A percentile compares a stretch with the other conserved stretches of the same genome.
Evolutionary conservation across 1,284 basidiomycete species (phyloP).

Genomic region (Fomitopsis betulina): DNA sequence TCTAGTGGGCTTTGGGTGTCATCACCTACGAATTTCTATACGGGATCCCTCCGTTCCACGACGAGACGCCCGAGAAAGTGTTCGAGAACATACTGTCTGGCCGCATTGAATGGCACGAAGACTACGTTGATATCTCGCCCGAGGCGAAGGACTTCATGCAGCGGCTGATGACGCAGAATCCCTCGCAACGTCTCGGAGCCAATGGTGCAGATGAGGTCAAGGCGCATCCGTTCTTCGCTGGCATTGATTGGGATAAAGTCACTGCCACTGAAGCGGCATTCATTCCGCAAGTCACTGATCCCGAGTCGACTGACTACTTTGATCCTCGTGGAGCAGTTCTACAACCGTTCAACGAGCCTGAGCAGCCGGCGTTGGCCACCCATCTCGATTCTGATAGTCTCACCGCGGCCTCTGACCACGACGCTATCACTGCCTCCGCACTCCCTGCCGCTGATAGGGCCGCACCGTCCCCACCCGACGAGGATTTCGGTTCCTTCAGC

Average conservation of each 20-base stretch:
- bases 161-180: constrained; percentile 81
- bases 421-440: constrained; percentile 35
- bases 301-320: constrained; percentile 99
- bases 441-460: constrained; percentile 43
- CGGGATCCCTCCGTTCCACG: constrained; percentile 97
- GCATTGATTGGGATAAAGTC: constrained; percentile 91
- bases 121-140: constrained; percentile 82
- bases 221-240: constrained; percentile 85
- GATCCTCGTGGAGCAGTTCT: constrained; percentile 91
- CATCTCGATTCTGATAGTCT: constrained; percentile 43
- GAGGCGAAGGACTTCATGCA: constrained; percentile 93
- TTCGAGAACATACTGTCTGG: constrained; percentile 99
- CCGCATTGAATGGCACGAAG: constrained; percentile 94
- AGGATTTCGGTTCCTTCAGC: constrained; percentile 97
- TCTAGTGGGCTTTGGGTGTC: constrained; percentile 92
- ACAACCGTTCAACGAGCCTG: constrained; percentile 86
- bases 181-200: constrained; percentile 77
- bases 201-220: constrained; percentile 93
- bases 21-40: constrained; percentile 99
- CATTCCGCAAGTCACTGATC: constrained; percentile 92
- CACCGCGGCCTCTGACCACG: constrained; percentile 27
- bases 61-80: constrained; percentile 93
- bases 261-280: constrained; percentile 89
- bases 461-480: constrained; percentile 51
- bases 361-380: constrained; percentile 47